Conservation (phyloP, 2,329 filamentous ascomycete species). For the Thielaviopsis ethacetica region DNA sequence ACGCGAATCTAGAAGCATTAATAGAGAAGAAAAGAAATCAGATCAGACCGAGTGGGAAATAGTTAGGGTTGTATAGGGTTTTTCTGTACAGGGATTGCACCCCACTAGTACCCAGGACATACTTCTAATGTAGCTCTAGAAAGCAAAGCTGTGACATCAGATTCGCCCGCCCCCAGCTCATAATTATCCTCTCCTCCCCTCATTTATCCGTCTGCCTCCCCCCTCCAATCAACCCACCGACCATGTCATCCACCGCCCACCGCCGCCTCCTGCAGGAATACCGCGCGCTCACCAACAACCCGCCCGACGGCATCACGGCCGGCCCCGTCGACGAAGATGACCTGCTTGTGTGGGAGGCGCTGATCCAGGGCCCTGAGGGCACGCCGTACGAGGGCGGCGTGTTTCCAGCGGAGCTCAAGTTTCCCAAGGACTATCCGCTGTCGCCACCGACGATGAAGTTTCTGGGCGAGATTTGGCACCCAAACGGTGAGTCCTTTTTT, state of each 20-base stretch:
- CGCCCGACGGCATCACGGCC: conserved; percentile 93
- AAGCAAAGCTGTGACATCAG: no score
- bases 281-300: conserved; percentile 79
- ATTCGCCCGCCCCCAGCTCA: no score
- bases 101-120: no score
- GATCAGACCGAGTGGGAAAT: no score
- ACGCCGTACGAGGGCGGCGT: conserved; percentile 94
- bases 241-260: conserved; percentile 44
- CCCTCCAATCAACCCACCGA: neutral
- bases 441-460: conserved; percentile 95
- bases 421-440: conserved; percentile 92
- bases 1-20: neutral
- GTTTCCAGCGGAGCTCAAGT: conserved; percentile 87
- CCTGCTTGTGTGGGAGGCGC: conserved; percentile 86
- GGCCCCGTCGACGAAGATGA: conserved; percentile 89
- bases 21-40: no score
- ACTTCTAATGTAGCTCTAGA: no score
- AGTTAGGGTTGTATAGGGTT: neutral
- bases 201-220: neutral
- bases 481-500: conserved; percentile 51
- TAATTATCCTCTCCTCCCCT: no score
- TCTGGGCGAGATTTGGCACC: conserved; percentile 85
- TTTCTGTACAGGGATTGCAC: no score
- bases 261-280: conserved; percentile 92
- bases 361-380: conserved; percentile 88